Conservation (phyloP, 768 basidiomycete species). For the Suillus americanus region DNA sequence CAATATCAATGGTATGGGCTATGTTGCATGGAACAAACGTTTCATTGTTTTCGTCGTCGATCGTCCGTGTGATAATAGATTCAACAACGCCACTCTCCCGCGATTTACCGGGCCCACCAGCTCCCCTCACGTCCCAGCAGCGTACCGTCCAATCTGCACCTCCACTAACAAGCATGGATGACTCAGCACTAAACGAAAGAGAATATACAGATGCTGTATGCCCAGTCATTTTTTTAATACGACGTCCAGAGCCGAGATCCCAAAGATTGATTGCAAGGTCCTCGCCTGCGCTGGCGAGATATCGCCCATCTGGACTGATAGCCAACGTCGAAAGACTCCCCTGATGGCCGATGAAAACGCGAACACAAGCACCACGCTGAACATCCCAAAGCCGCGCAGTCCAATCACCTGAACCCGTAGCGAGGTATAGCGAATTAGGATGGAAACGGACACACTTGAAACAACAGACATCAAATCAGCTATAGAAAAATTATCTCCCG, state of each 20-base stretch:
- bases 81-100: slow-evolving; percentile 53
- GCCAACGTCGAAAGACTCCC: slow-evolving; percentile 84
- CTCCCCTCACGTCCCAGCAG: slow-evolving; percentile 93
- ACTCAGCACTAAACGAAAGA: slow-evolving; percentile 90
- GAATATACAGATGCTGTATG: slow-evolving; percentile 89
- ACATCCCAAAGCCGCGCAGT: slow-evolving; percentile 98
- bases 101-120: slow-evolving; percentile 65
- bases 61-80: slow-evolving; percentile 30
- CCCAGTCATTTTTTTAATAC: slow-evolving; percentile 95
- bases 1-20: background rate
- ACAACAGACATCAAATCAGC: slow-evolving; percentile 5
- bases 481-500: background rate
- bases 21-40: slow-evolving; percentile 54
- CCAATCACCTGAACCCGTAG: slow-evolving; percentile 95
- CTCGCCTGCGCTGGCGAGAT: slow-evolving; percentile 89
- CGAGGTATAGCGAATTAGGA: slow-evolving; percentile 95
- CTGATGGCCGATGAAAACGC: slow-evolving; percentile 95
- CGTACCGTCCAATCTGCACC: slow-evolving; percentile 94
- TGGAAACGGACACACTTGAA: slow-evolving; percentile 91
- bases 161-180: slow-evolving; percentile 86
- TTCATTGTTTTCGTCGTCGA: slow-evolving; percentile 58
- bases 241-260: slow-evolving; percentile 93
- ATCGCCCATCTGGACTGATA: slow-evolving; percentile 91
- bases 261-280: slow-evolving; percentile 94
- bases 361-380: slow-evolving; percentile 90